Conservation (phyloP, 257 asterid genomes). For the Nyctanthes arbortristis region DNA sequence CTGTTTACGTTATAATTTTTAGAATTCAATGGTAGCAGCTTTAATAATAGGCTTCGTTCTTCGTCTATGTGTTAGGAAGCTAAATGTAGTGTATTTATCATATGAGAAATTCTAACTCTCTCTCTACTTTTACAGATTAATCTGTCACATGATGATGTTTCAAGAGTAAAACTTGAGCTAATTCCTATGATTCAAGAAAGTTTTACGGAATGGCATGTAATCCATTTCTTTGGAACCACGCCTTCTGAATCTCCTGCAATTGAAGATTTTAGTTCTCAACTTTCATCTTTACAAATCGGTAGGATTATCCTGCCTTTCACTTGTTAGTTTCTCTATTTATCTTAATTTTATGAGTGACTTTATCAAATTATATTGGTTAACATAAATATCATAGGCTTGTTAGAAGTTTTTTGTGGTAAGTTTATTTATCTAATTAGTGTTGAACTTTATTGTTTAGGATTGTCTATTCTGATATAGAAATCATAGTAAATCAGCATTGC, state of each 20-base stretch:
- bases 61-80: neutral
- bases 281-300: conserved; percentile 93
- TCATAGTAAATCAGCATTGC: neutral
- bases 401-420: neutral
- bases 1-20: conserved; percentile 10
- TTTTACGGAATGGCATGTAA: conserved; percentile 85
- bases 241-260: conserved; percentile 79
- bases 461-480: conserved; percentile 4
- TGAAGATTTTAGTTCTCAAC: conserved; percentile 87
- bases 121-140: conserved; percentile 88
- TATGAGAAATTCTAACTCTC: too few species aligned
- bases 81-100: neutral
- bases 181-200: conserved; percentile 88
- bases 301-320: conserved; percentile 24
- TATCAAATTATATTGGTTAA: neutral
- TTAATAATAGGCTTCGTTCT: neutral
- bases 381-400: neutral
- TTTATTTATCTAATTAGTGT: conserved; percentile 13
- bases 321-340: conserved; percentile 18
- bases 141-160: conserved; percentile 75
- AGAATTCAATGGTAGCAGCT: neutral
- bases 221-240: conserved; percentile 73
- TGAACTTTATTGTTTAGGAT: conserved; percentile 7
- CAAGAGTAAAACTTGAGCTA: conserved; percentile 70
- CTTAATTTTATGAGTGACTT: conserved; percentile 14